Evolutionary conservation across 768 basidiomycete genomes (phyloP).

Genomic region (Amanita subjunquillea): DNA sequence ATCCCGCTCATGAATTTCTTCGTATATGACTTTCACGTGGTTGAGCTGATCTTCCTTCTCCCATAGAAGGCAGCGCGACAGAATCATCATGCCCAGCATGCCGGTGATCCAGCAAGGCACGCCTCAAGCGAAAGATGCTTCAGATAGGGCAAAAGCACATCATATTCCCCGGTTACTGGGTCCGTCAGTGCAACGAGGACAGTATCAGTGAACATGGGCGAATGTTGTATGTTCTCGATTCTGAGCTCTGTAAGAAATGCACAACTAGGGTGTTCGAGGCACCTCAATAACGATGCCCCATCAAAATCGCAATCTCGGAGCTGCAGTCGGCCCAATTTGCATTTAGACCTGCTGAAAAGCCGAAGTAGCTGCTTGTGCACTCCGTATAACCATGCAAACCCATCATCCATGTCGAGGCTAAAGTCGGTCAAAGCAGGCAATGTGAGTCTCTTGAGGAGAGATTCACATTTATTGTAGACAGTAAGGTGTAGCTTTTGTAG

Average conservation of each 20-base stretch:
- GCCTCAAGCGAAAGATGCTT: neutral
- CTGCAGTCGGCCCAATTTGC: neutral
- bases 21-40: neutral
- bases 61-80: neutral
- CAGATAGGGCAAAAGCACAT: neutral
- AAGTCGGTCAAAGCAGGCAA: neutral
- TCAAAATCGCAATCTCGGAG: neutral
- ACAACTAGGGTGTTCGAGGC: neutral
- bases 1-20: neutral
- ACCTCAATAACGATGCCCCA: neutral
- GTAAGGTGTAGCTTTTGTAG: neutral
- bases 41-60: neutral
- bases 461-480: neutral
- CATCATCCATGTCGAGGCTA: neutral
- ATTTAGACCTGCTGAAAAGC: constrained; percentile 1
- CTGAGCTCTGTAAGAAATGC: neutral
- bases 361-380: neutral
- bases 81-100: neutral
- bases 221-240: neutral
- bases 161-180: neutral
- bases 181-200: neutral
- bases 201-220: neutral
- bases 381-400: neutral
- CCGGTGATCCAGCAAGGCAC: neutral
- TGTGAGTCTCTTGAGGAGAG: neutral